phyloP scores from a whole-genome alignment of 2,329 filamentous ascomycete genomes.

The Cercospora sp. region DNA sequence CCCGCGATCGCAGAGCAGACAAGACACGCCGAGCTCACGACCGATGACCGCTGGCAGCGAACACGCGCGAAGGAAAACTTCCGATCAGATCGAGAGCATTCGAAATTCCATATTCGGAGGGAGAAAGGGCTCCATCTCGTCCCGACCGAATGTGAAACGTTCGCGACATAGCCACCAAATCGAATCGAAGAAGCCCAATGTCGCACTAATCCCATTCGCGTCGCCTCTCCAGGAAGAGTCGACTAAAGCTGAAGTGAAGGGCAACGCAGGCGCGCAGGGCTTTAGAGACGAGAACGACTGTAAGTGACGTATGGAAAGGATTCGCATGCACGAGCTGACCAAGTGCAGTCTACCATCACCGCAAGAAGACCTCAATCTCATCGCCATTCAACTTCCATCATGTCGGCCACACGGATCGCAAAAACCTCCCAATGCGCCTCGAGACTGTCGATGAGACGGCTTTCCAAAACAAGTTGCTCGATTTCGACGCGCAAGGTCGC shows the following conservation, averaged over 20 bases:
- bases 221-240: slow-evolving; percentile 14
- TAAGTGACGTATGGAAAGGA: slow-evolving; percentile 11
- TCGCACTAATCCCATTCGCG: slow-evolving; percentile 22
- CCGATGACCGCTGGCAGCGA: slow-evolving; percentile 24
- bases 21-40: slow-evolving; percentile 18
- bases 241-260: slow-evolving; percentile 5
- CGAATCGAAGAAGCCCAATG: slow-evolving; percentile 10
- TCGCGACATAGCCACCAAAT: slow-evolving; percentile 20
- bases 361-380: slow-evolving; percentile 56
- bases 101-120: slow-evolving; percentile 32
- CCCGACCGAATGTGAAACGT: slow-evolving; percentile 18
- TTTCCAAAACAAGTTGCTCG: slow-evolving; percentile 56
- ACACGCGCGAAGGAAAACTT: slow-evolving; percentile 23
- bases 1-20: neutral
- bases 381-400: slow-evolving; percentile 66
- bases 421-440: slow-evolving; percentile 54
- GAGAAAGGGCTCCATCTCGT: slow-evolving; percentile 15
- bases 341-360: slow-evolving; percentile 33
- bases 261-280: slow-evolving; percentile 14
- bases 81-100: slow-evolving; percentile 31
- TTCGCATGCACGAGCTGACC: neutral
- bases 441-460: slow-evolving; percentile 55
- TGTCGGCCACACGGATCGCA: slow-evolving; percentile 59
- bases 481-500: slow-evolving; percentile 55
- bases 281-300: slow-evolving; percentile 29